A percentile compares a stretch with the other conserved stretches of the same genome.
These are phyloP conservation scores for Alternaria dauci DNA, from an alignment of 2,329 filamentous ascomycete species.

Conservation along the genomic window DNA sequence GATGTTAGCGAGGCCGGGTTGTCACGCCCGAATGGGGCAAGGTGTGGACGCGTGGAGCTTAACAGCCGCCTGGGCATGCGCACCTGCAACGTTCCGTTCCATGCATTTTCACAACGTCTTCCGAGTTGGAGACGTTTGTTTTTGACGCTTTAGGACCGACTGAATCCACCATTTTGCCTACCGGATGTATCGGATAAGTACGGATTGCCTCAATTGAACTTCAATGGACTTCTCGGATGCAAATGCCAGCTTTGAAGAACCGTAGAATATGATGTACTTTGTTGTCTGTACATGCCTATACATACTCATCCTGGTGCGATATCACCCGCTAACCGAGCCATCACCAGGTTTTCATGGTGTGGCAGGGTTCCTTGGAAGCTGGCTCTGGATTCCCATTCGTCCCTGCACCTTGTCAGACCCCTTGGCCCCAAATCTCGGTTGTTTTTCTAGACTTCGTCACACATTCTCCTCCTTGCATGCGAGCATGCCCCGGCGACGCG, in stretches of 20 bases:
- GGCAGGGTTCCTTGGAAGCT: constrained; percentile 17
- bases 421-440: constrained; percentile 22
- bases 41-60: constrained; percentile 18
- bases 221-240: not conserved
- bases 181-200: not conserved
- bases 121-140: constrained; percentile 2
- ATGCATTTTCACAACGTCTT: constrained; percentile 9
- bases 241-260: not conserved
- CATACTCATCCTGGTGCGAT: constrained; percentile 36
- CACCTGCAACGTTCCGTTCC: constrained; percentile 17
- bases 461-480: constrained; percentile 33
- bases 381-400: constrained; percentile 27
- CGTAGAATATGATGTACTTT: not conserved
- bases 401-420: constrained; percentile 14
- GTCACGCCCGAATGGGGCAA: constrained; percentile 21
- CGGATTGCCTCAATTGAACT: not conserved
- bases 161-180: not conserved
- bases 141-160: not conserved
- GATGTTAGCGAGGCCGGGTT: constrained; percentile 13
- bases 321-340: constrained; percentile 27
- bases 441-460: constrained; percentile 23
- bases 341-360: constrained; percentile 17
- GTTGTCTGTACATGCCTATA: constrained; percentile 18
- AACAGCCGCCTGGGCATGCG: constrained; percentile 14
- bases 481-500: constrained; percentile 34